Conservation (phyloP, 2,329 filamentous ascomycete genomes). For the Coniochaeta sp. region DNA sequence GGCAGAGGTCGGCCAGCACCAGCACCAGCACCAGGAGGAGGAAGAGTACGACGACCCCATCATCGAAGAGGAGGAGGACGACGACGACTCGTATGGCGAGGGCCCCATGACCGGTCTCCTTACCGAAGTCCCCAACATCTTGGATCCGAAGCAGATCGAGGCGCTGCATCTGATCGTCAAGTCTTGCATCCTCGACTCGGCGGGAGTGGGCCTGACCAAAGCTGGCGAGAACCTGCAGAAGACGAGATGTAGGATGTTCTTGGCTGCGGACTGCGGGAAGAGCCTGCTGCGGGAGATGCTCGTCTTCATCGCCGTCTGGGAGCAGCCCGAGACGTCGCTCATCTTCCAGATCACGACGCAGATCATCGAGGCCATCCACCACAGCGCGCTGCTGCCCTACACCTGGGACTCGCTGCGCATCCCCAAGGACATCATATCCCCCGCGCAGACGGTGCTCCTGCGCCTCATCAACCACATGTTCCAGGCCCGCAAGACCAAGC, state of each 20-base stretch:
- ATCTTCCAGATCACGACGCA: conserved; percentile 97
- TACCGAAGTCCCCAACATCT: conserved; percentile 88
- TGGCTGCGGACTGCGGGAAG: conserved; percentile 84
- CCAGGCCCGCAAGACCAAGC: conserved; percentile 43
- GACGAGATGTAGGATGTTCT: conserved; percentile 79
- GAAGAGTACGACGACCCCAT: conserved; percentile 37
- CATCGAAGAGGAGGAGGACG: conserved; percentile 60
- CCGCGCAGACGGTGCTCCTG: conserved; percentile 87
- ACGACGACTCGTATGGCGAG: conserved; percentile 73
- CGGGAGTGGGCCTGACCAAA: conserved; percentile 59
- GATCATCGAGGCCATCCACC: conserved; percentile 87
- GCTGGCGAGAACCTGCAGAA: conserved; percentile 80
- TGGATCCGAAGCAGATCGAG: conserved; percentile 92
- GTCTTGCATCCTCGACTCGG: conserved; percentile 82
- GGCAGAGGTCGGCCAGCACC: conserved; percentile 6
- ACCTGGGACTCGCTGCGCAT: conserved; percentile 89
- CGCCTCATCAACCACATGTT: conserved; percentile 89
- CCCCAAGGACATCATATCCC: conserved; percentile 92
- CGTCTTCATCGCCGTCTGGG: conserved; percentile 96
- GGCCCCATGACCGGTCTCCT: conserved; percentile 76
- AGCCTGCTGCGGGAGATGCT: conserved; percentile 85
- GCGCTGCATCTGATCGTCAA: conserved; percentile 96
- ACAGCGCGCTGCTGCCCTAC: conserved; percentile 83
- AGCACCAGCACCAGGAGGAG: conserved; percentile 19
- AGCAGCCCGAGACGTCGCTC: conserved; percentile 84